phyloP scores from a whole-genome alignment of 345 rosid species.

The Limnanthes douglasii region DNA sequence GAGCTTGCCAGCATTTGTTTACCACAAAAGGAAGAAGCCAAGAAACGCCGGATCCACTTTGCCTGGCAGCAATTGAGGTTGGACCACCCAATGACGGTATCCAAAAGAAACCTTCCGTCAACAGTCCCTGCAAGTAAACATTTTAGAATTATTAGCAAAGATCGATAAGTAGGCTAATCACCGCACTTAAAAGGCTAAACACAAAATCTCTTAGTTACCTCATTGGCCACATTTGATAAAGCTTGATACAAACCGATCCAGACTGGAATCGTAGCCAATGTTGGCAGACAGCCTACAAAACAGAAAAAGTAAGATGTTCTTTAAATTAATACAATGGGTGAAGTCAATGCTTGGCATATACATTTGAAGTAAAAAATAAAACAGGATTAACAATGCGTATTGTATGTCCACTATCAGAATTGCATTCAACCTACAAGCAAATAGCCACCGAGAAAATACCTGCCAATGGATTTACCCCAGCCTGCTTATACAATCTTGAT shows the following conservation, averaged over 20 bases:
- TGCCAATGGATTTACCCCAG: slow-evolving; percentile 96
- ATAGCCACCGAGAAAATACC: slow-evolving; percentile 43
- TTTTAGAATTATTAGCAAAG: slow-evolving; percentile 8
- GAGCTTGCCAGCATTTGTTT: slow-evolving; percentile 11
- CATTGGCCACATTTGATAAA: slow-evolving; percentile 94
- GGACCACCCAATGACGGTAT: slow-evolving; percentile 96
- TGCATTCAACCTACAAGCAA: too few relatives aligned
- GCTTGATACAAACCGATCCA: slow-evolving; percentile 99
- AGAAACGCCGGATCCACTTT: slow-evolving; percentile 90
- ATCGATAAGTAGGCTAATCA: background rate
- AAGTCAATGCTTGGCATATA: background rate
- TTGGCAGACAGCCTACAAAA: slow-evolving; percentile 76
- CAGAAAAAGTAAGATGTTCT: slow-evolving; percentile 8
- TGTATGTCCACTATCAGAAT: too few relatives aligned
- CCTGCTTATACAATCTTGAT: slow-evolving; percentile 78
- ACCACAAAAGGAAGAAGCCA: slow-evolving; percentile 99
- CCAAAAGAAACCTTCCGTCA: slow-evolving; percentile 99
- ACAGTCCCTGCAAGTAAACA: slow-evolving; percentile 40
- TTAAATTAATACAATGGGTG: slow-evolving; percentile 4
- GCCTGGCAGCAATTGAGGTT: slow-evolving; percentile 91
- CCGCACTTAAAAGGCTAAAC: background rate
- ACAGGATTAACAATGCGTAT: too few relatives aligned
- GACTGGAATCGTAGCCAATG: slow-evolving; percentile 86
- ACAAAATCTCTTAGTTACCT: slow-evolving; percentile 29
- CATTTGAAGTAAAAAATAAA: background rate